phyloP scores from a whole-genome alignment of 306 rosid species.

The Gastrolobium villosum region DNA sequence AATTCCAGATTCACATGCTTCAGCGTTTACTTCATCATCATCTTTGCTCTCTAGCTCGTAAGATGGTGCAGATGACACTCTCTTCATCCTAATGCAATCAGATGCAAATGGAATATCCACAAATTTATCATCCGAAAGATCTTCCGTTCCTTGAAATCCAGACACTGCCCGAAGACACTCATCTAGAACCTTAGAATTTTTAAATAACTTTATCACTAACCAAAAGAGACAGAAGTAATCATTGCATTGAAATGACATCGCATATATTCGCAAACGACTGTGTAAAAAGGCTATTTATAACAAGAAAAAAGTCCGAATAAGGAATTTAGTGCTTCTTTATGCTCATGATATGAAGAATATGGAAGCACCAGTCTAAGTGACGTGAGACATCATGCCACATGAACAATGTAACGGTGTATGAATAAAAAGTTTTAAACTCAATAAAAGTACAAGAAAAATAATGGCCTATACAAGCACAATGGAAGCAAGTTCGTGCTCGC shows the following conservation, averaged over 20 bases:
- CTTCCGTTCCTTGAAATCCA: slow-evolving; percentile 97
- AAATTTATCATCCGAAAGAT: slow-evolving; percentile 82
- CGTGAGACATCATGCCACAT: not conserved
- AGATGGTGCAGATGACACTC: slow-evolving; percentile 91
- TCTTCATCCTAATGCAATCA: slow-evolving; percentile 83
- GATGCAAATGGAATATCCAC: slow-evolving; percentile 83
- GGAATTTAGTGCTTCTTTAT: not conserved
- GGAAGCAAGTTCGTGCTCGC: not conserved
- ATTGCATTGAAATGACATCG: not conserved
- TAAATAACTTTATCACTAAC: slow-evolving; percentile 9
- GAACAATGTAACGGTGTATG: not conserved
- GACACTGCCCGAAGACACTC: slow-evolving; percentile 90
- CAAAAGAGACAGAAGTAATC: slow-evolving; percentile 3
- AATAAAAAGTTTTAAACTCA: not conserved
- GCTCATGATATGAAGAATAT: not conserved
- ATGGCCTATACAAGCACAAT: not conserved
- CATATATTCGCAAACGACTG: not conserved
- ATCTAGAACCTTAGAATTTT: slow-evolving; percentile 77
- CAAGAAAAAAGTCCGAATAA: not conserved
- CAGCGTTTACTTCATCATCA: slow-evolving; percentile 44
- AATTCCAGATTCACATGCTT: slow-evolving; percentile 64
- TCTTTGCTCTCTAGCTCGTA: slow-evolving; percentile 63
- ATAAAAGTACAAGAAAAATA: not conserved
- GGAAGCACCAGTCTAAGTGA: not conserved
- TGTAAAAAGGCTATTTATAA: not conserved